Conservation (phyloP, 495 filamentous ascomycete species). For the Diplogelasinospora grovesii region DNA sequence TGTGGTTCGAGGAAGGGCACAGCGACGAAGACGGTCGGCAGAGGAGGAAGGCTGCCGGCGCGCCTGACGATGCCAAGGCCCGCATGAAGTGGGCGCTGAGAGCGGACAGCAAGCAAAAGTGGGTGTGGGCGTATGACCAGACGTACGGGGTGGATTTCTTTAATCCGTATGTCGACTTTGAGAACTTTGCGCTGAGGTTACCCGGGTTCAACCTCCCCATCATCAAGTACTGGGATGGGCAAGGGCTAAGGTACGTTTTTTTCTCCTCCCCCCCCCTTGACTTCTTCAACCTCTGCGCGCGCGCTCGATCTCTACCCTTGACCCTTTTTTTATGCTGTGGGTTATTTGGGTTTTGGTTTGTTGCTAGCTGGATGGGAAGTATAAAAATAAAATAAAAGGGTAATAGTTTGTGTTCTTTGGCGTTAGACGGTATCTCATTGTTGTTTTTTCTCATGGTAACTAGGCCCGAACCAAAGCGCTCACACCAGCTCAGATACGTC, state of each 20-base stretch:
- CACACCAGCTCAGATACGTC: constrained; percentile 76
- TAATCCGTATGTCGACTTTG: constrained; percentile 85
- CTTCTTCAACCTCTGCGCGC: too few relatives aligned
- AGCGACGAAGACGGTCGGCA: constrained; percentile 54
- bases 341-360: constrained; percentile 4
- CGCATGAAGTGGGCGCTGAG: constrained; percentile 61
- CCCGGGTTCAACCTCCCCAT: constrained; percentile 74
- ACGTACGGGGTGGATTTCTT: constrained; percentile 78
- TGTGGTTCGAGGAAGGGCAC: constrained; percentile 63
- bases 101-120: constrained; percentile 41
- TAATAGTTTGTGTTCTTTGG: too few relatives aligned
- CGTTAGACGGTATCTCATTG: too few relatives aligned
- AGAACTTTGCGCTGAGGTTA: constrained; percentile 68
- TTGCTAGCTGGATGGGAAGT: background rate
- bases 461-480: constrained; percentile 39
- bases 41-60: constrained; percentile 37
- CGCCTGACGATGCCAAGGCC: constrained; percentile 47
- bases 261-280: background rate
- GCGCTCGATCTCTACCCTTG: constrained; percentile 1
- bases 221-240: constrained; percentile 74
- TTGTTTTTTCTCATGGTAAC: too few relatives aligned
- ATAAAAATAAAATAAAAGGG: too few relatives aligned
- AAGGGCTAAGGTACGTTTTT: constrained; percentile 43
- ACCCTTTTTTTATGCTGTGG: constrained; percentile 11
- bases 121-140: constrained; percentile 42